phyloP scores from a whole-genome alignment of 2,329 filamentous ascomycete species.

The Aspergillus brunneoviolaceus region DNA sequence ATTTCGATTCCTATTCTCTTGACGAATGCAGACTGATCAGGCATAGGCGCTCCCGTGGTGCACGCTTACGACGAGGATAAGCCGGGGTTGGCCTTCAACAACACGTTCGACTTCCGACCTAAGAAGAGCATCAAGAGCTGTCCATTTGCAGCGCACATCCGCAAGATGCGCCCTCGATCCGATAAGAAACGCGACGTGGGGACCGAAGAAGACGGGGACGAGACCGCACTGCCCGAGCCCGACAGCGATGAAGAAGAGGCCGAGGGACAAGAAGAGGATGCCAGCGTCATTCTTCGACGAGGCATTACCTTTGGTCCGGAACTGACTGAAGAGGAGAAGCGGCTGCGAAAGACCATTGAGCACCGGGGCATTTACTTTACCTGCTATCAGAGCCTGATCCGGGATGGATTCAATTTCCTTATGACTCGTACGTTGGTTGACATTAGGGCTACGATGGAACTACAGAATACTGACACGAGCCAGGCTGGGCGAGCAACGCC shows the following conservation, averaged over 20 bases:
- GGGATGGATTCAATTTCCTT: constrained; percentile 29
- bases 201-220: constrained; percentile 11
- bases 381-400: constrained; percentile 48
- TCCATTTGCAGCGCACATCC: constrained; percentile 49
- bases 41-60: constrained; percentile 35
- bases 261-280: constrained; percentile 7
- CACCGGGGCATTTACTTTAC: constrained; percentile 49
- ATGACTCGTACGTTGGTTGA: constrained; percentile 5
- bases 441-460: background rate
- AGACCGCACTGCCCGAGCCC: constrained; percentile 2
- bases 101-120: constrained; percentile 41
- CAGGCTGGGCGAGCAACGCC: constrained; percentile 25
- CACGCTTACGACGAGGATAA: constrained; percentile 33
- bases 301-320: constrained; percentile 48
- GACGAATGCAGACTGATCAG: background rate
- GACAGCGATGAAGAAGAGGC: background rate
- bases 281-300: constrained; percentile 44
- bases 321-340: constrained; percentile 35
- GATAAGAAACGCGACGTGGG: constrained; percentile 26
- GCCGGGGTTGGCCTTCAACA: constrained; percentile 33
- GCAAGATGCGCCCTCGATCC: constrained; percentile 48
- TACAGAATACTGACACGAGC: background rate
- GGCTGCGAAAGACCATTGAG: constrained; percentile 25
- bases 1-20: background rate
- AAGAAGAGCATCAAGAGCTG: constrained; percentile 36